These are phyloP conservation scores for Euphrasia confusa DNA, from an alignment of 257 asterid species.

Conservation along the genomic window DNA sequence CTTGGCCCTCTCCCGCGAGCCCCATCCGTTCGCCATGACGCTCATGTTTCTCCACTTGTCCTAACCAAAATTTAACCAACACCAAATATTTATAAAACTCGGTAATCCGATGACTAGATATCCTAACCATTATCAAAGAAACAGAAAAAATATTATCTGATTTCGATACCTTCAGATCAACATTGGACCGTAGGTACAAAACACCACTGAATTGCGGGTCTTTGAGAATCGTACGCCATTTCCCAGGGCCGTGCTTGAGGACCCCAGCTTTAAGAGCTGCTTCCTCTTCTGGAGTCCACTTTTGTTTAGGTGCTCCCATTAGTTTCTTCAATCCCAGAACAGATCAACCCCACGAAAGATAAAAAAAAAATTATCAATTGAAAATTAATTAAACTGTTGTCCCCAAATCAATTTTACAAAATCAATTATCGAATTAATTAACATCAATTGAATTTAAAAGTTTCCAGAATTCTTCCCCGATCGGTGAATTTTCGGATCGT, in stretches of 20 bases:
- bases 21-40: slow-evolving; percentile 94
- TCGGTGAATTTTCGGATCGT: neutral
- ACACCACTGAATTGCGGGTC: slow-evolving; percentile 88
- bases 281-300: slow-evolving; percentile 98
- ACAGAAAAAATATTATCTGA: neutral
- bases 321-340: slow-evolving; percentile 16
- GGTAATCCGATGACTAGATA: no score
- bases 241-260: slow-evolving; percentile 91
- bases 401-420: neutral
- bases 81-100: neutral
- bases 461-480: slow-evolving; percentile 6
- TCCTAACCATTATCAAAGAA: neutral
- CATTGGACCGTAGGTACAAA: slow-evolving; percentile 76
- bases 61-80: slow-evolving; percentile 33
- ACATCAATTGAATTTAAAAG: neutral
- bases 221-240: slow-evolving; percentile 95
- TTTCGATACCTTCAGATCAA: slow-evolving; percentile 78
- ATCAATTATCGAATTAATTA: neutral
- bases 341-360: slow-evolving; percentile 19
- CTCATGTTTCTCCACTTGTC: slow-evolving; percentile 99
- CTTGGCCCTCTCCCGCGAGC: slow-evolving; percentile 80
- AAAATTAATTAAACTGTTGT: no score
- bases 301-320: slow-evolving; percentile 99
- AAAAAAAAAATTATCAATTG: no score
- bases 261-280: slow-evolving; percentile 98